Evolutionary conservation across 2,329 filamentous ascomycete genomes (phyloP).

Genomic region (Fusarium caatingaense): DNA sequence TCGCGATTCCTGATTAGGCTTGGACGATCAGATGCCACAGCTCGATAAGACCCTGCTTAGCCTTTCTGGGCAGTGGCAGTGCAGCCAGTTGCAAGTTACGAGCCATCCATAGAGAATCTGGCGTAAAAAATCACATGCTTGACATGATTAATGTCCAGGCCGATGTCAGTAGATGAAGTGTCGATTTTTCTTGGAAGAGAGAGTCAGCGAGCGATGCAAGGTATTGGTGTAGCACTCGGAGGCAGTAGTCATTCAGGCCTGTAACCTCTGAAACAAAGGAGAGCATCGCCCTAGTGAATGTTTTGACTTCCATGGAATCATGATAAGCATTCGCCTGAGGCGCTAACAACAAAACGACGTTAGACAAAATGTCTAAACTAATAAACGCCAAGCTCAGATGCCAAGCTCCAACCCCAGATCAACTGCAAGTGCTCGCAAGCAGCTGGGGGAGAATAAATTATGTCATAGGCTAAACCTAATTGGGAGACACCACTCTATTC

Average conservation of each 20-base stretch:
- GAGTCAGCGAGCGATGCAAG: background rate
- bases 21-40: background rate
- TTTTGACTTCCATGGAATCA: background rate
- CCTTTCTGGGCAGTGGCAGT: constrained; percentile 29
- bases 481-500: constrained; percentile 3
- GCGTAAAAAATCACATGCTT: constrained; percentile 26
- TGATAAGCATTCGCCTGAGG: background rate
- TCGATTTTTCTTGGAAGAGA: background rate
- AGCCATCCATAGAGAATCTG: background rate
- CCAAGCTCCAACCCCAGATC: constrained; percentile 25
- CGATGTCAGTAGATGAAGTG: background rate
- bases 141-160: background rate
- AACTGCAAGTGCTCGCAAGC: constrained; percentile 25
- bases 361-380: background rate
- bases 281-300: background rate
- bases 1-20: constrained; percentile 34
- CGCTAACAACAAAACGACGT: background rate
- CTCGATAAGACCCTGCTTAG: constrained; percentile 10
- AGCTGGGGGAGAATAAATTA: background rate
- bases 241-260: background rate
- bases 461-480: constrained; percentile 7
- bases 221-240: background rate
- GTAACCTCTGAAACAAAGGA: background rate
- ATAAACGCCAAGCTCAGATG: constrained; percentile 18
- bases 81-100: constrained; percentile 2